Conservation (phyloP, 2,329 filamentous ascomycete genomes). For the Alternaria novae-zelandiae region DNA sequence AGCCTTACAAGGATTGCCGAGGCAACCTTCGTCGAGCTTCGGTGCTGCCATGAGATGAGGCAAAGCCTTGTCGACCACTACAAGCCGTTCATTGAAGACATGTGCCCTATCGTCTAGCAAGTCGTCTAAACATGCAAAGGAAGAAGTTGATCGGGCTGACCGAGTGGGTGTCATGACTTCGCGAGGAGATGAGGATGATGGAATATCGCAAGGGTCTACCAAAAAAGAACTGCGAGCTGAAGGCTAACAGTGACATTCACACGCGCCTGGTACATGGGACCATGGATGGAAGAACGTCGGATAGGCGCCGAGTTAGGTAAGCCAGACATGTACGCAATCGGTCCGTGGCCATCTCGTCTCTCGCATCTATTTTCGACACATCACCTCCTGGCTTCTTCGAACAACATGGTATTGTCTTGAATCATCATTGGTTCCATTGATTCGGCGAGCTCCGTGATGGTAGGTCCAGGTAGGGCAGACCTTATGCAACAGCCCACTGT, state of each 20-base stretch:
- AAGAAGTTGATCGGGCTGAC: neutral
- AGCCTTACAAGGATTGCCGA: constrained; percentile 8
- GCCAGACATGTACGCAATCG: neutral
- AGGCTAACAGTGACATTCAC: neutral
- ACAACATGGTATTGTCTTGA: neutral
- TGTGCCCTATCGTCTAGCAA: neutral
- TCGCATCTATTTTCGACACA: neutral
- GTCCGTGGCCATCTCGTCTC: neutral
- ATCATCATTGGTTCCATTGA: neutral
- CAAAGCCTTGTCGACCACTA: neutral
- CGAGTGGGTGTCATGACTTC: neutral
- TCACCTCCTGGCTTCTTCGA: too few relatives aligned
- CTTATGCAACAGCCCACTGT: neutral
- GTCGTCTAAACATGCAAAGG: neutral
- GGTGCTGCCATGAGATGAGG: neutral
- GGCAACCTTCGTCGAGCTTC: constrained; percentile 5
- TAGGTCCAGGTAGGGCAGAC: too few relatives aligned
- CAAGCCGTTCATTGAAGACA: neutral
- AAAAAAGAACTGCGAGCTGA: neutral
- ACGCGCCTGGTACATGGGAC: neutral
- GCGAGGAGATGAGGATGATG: neutral
- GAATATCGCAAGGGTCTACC: neutral
- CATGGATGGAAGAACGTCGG: neutral
- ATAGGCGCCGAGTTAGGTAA: neutral
- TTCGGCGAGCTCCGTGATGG: neutral